Evolutionary conservation across 2,329 filamentous ascomycete species (phyloP).

Genomic region (Aspergillus hiratsukae): DNA sequence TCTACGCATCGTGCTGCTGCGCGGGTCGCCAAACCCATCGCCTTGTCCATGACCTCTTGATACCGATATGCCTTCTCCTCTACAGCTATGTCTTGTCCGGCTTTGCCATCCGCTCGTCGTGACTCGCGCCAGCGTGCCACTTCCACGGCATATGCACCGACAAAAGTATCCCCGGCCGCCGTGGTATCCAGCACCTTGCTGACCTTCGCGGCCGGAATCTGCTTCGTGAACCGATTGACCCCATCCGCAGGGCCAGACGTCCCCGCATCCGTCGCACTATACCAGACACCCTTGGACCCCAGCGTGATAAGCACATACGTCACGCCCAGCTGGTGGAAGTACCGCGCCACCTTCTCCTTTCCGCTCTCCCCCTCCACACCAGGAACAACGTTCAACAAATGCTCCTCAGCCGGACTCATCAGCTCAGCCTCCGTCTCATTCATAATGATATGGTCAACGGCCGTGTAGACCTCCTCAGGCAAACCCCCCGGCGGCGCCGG

Average conservation of each 20-base stretch:
- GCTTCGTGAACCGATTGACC: slow-evolving; percentile 26
- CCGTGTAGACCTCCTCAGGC: slow-evolving; percentile 61
- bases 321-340: slow-evolving; percentile 67
- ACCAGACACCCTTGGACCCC: slow-evolving; percentile 70
- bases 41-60: slow-evolving; percentile 44
- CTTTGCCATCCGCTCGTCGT: slow-evolving; percentile 46
- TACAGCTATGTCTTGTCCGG: slow-evolving; percentile 41
- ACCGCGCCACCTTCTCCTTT: slow-evolving; percentile 52
- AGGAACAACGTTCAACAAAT: slow-evolving; percentile 24
- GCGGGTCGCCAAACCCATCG: slow-evolving; percentile 39
- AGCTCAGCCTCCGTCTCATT: slow-evolving; percentile 87
- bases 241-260: slow-evolving; percentile 38
- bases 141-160: slow-evolving; percentile 77
- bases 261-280: slow-evolving; percentile 52
- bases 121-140: slow-evolving; percentile 52
- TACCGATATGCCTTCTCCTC: slow-evolving; percentile 34
- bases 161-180: slow-evolving; percentile 90
- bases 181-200: slow-evolving; percentile 81
- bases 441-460: slow-evolving; percentile 73
- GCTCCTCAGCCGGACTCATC: slow-evolving; percentile 52
- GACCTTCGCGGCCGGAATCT: slow-evolving; percentile 63
- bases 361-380: slow-evolving; percentile 40
- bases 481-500: slow-evolving; percentile 72
- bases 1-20: slow-evolving; percentile 45
- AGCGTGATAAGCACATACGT: slow-evolving; percentile 77